These are phyloP conservation scores for Gautieria morchelliformis DNA, from an alignment of 768 basidiomycete genomes.

Conservation along the genomic window DNA sequence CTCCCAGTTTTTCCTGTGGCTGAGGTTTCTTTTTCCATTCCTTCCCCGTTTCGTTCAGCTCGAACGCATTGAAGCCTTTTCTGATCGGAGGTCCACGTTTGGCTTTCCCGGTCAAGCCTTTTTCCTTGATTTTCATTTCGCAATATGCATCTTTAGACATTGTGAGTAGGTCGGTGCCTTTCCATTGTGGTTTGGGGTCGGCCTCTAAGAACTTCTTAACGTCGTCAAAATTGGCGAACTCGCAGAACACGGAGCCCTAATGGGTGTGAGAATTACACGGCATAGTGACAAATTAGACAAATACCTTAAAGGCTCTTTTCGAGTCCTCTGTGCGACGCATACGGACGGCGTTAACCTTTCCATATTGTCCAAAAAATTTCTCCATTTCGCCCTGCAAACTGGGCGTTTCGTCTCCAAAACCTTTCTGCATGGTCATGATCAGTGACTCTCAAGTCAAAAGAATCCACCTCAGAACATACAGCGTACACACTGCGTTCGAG, in stretches of 20 bases:
- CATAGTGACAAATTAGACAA: conserved; percentile 8
- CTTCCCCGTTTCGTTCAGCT: conserved; percentile 34
- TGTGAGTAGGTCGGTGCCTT: conserved; percentile 63
- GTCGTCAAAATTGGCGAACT: conserved; percentile 65
- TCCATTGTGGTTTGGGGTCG: conserved; percentile 74
- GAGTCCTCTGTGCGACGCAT: conserved; percentile 74
- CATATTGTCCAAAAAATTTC: conserved; percentile 70
- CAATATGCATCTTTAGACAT: conserved; percentile 92
- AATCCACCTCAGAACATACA: conserved; percentile 36
- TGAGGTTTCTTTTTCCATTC: conserved; percentile 15
- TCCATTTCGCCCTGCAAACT: conserved; percentile 68
- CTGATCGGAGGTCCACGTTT: conserved; percentile 37
- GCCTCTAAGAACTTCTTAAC: conserved; percentile 70
- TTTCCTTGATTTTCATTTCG: conserved; percentile 94
- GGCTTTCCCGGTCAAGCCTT: conserved; percentile 71
- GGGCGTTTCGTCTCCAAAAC: conserved; percentile 60
- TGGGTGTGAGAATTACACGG: not conserved
- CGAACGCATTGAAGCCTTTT: conserved; percentile 73
- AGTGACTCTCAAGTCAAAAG: not conserved
- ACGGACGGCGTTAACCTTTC: conserved; percentile 70
- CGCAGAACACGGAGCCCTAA: conserved; percentile 87
- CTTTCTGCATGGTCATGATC: conserved; percentile 55
- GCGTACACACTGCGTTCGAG: conserved; percentile 85
- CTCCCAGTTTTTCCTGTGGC: conserved; percentile 16
- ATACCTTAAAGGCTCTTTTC: conserved; percentile 86